phyloP scores from a whole-genome alignment of 345 rosid genomes.

The Lepidium africanum region DNA sequence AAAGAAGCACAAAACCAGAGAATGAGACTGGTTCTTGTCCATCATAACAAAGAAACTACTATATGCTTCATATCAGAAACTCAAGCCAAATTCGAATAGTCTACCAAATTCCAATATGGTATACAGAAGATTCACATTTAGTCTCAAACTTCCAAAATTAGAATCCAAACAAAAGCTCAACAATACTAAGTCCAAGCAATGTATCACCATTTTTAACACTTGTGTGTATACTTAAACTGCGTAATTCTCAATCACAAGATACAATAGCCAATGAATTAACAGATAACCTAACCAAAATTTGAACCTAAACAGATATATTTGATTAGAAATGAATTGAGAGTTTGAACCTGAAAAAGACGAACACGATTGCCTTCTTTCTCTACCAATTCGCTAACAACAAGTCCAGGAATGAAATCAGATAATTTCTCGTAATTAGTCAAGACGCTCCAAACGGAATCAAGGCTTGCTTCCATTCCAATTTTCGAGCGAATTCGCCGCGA shows the following conservation, averaged over 20 bases:
- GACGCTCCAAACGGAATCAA: constrained; percentile 65
- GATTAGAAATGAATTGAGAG: background rate
- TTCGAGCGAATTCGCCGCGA: constrained; percentile 67
- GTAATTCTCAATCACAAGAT: background rate
- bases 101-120: background rate
- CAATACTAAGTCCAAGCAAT: background rate
- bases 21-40: background rate
- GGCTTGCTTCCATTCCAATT: constrained; percentile 58
- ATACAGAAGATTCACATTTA: background rate
- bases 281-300: background rate
- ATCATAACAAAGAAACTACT: background rate
- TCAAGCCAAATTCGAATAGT: background rate
- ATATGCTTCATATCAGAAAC: background rate
- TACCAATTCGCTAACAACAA: constrained; percentile 70
- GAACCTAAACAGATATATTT: background rate
- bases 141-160: background rate
- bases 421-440: constrained; percentile 76
- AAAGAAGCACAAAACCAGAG: background rate
- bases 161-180: background rate
- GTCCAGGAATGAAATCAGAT: constrained; percentile 72
- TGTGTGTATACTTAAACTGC: background rate
- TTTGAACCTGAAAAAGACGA: constrained; percentile 65
- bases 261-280: background rate
- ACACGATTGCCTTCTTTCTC: constrained; percentile 67
- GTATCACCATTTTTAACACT: background rate